phyloP scores from a whole-genome alignment of 805 yeast species.

The Torulaspora maleeae region DNA sequence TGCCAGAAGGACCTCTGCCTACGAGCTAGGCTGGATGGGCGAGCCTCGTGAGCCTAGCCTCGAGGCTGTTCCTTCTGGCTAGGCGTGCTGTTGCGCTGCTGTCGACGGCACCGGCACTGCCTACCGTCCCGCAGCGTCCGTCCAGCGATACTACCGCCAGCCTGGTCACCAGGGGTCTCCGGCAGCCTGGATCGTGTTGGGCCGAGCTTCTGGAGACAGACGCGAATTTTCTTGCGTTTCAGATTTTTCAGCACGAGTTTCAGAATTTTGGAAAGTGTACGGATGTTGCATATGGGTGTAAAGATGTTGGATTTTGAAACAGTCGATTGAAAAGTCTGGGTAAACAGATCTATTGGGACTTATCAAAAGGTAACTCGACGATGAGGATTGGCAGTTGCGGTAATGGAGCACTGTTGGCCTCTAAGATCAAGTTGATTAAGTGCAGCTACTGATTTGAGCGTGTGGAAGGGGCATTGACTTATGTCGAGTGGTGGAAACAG shows the following conservation, averaged over 20 bases:
- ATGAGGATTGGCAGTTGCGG: background rate
- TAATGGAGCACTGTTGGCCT: background rate
- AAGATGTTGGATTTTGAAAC: slow-evolving; percentile 3
- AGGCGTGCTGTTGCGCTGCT: too few relatives aligned
- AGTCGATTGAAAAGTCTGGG: slow-evolving; percentile 9
- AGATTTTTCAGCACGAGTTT: background rate
- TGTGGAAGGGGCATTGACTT: background rate
- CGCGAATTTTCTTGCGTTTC: background rate
- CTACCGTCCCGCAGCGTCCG: background rate
- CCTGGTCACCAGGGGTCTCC: too few relatives aligned
- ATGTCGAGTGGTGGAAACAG: background rate
- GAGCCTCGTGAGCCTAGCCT: too few relatives aligned
- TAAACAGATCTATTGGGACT: slow-evolving; percentile 1
- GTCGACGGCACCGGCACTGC: background rate
- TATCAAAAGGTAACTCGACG: background rate
- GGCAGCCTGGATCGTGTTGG: background rate
- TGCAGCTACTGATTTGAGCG: background rate
- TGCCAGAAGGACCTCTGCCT: background rate
- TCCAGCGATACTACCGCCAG: background rate
- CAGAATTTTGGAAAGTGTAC: background rate
- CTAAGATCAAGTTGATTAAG: too few relatives aligned
- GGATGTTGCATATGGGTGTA: background rate
- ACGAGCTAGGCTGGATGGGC: background rate
- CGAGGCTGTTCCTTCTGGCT: background rate
- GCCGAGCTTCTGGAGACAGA: background rate